Base-by-base conservation (phyloP, 2,329 filamentous ascomycete species). In the Bipolaris sorokiniana region DNA sequence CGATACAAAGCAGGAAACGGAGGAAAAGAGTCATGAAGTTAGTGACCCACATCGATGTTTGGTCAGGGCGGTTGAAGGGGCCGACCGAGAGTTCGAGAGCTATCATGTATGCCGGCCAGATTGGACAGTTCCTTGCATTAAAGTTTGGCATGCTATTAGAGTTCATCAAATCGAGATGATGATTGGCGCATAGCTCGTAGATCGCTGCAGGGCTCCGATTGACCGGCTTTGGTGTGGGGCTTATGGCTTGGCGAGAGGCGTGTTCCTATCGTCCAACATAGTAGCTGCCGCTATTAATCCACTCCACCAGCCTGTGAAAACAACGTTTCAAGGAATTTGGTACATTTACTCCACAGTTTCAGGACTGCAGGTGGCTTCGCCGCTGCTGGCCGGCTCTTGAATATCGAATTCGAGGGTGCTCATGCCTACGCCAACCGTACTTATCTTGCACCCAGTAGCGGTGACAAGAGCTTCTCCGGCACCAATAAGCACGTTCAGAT, bases 391-490 rank as follows among this genome's bases (percentile, higher is more conserved):
- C 18, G 23, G n/a, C n/a, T 18, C 11, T n/a, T 22, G 31, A 9
- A 6, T 10, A 7, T 34, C 15, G 11, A 28, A 20, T 9, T 23
- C 1, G 11, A 46, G 28, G 5, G 3, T 44, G 23, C 23, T 7
- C 28, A n/a, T 48, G 34, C 22, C 15, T n/a, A 22, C 46, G 34
- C 34, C 11, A 20, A 28, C n/a, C 28, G 45, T 20, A 36, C 15
- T 13, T 22, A 10, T 26, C 23, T 22, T 28, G 18, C 36, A 51
- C 18, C 7, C 42, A 53, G 42, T 28, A 42, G 22, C 48, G 36
- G 36, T 53, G 15, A 42, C 46, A 23, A 45, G 41, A 56, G 37
- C 13, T 56, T 46, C 50, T 44, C 54, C 41, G 47, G 54, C 54
- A 37, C 31, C 10, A 31, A 38, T 34, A 16, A 46, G 16, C 41